A percentile compares a stretch with the other conserved stretches of the same genome.
Evolutionary conservation across 768 basidiomycete genomes (phyloP).

Genomic region (Hortiboletus flavorubellus): DNA sequence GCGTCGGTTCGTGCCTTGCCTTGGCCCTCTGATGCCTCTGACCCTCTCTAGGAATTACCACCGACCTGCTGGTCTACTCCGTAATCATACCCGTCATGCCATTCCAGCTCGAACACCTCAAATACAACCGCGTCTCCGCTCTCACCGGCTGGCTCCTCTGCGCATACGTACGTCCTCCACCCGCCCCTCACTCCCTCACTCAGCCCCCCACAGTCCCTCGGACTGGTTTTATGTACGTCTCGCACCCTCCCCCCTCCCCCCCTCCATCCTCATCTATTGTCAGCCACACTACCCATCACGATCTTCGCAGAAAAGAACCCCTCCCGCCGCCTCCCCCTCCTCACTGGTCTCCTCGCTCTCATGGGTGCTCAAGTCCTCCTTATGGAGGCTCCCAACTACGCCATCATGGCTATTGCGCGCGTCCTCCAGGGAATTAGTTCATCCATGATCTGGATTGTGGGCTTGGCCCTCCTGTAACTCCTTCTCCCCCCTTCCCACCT

Average conservation of each 20-base stretch:
- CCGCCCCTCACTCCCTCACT: not conserved
- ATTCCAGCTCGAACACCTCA: slow-evolving; percentile 53
- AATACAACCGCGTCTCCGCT: slow-evolving; percentile 44
- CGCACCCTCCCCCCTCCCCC: not conserved
- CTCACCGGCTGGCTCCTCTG: slow-evolving; percentile 60
- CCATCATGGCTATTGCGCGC: slow-evolving; percentile 57
- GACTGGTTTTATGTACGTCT: slow-evolving; percentile 13
- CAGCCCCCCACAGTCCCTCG: slow-evolving; percentile 42
- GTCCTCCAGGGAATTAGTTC: slow-evolving; percentile 59
- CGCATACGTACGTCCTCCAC: slow-evolving; percentile 40
- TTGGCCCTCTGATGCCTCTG: not conserved
- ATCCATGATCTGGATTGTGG: slow-evolving; percentile 61
- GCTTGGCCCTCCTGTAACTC: slow-evolving; percentile 54
- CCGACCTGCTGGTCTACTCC: slow-evolving; percentile 59
- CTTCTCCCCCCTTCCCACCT: not conserved
- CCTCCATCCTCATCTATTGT: not conserved
- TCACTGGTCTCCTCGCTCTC: slow-evolving; percentile 48
- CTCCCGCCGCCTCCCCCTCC: slow-evolving; percentile 45
- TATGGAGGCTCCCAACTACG: slow-evolving; percentile 57
- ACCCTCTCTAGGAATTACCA: slow-evolving; percentile 33
- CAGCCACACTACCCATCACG: slow-evolving; percentile 58
- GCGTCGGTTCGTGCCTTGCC: slow-evolving; percentile 38
- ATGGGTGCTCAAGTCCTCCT: slow-evolving; percentile 56
- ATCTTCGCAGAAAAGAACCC: slow-evolving; percentile 51
- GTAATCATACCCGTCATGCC: slow-evolving; percentile 62